Base-by-base conservation (phyloP, 2,329 filamentous ascomycete genomes). In the Ophiostoma sp. region DNA sequence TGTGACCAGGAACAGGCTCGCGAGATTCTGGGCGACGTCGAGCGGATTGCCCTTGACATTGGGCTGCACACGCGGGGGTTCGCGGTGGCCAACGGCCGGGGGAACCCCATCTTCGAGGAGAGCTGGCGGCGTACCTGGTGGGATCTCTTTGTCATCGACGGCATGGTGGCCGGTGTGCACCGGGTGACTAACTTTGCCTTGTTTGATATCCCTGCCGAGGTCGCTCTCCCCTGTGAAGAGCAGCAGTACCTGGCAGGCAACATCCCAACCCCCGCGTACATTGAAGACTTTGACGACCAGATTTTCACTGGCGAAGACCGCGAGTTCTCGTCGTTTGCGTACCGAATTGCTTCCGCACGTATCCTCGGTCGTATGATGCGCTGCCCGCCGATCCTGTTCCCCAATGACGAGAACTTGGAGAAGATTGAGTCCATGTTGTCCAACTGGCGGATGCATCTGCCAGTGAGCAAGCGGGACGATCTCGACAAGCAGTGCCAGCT, bases 91-190 rank as follows among this genome's bases (percentile, higher is more conserved):
- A 85, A 93, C 77, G 91, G 92, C 19, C 84, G 86, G 36, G 89
- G 89, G 5, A 88, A 92, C 74, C 85, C 89, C 0, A 85, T 94
- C 1, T 80, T 95, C 2, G 93, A 95, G 79, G 95, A 98, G 81
- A 93, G 91, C 80, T 92, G 93, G 88, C 88, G 94, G 22, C 87
- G 95, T 74, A 98, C 94, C 1, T 98, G 94, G 94, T 98, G 95
- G 95, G 94, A 90, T 75, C 79, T 90, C 3, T 95, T 91, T 79
- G 87, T 93, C n/a, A 88, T 93, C 17, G 94, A 97, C 79, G 93
- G 92, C 72, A 92, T 97, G 87, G 87, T 97, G 76, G 93, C 93
- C 5, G 93, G 93, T 3, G 90, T 97, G 76, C 93, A 92, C 77
- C 88, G 90, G 15, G 88, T 89, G 75, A 91, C 92, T 57, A 91